phyloP scores from a whole-genome alignment of 2,329 filamentous ascomycete species.

The Chaetomiaceae sp. region DNA sequence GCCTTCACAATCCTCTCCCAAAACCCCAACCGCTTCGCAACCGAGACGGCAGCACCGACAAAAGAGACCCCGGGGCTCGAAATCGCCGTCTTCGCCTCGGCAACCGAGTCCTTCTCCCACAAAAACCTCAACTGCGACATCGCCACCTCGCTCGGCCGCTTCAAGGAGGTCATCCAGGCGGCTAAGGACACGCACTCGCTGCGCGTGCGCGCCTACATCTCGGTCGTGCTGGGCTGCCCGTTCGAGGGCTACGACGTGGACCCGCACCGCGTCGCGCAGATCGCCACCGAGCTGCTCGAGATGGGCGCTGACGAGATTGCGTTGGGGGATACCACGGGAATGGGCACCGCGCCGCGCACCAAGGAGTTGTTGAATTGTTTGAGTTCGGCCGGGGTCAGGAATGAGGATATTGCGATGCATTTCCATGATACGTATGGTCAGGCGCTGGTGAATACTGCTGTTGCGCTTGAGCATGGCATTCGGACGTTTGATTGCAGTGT shows the following conservation, averaged over 20 bases:
- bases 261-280: slow-evolving; percentile 58
- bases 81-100: slow-evolving; percentile 75
- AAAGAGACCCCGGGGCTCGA: slow-evolving; percentile 50
- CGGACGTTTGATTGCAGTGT: slow-evolving; percentile 76
- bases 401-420: slow-evolving; percentile 71
- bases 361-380: slow-evolving; percentile 60
- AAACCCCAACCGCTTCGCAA: slow-evolving; percentile 46
- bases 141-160: slow-evolving; percentile 64
- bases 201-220: slow-evolving; percentile 73
- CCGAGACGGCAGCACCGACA: slow-evolving; percentile 38
- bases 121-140: slow-evolving; percentile 81
- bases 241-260: slow-evolving; percentile 64
- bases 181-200: slow-evolving; percentile 59
- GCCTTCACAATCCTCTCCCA: slow-evolving; percentile 51
- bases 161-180: slow-evolving; percentile 63
- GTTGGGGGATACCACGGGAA: slow-evolving; percentile 84
- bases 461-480: slow-evolving; percentile 72
- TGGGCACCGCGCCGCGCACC: slow-evolving; percentile 74
- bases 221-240: slow-evolving; percentile 74
- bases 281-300: slow-evolving; percentile 66
- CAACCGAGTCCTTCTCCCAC: slow-evolving; percentile 73
- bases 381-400: slow-evolving; percentile 61
- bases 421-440: slow-evolving; percentile 88
- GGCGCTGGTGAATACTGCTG: slow-evolving; percentile 75
- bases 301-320: slow-evolving; percentile 90